phyloP scores from a whole-genome alignment of 164 flowering plant species.

The Magnolia sinica region DNA sequence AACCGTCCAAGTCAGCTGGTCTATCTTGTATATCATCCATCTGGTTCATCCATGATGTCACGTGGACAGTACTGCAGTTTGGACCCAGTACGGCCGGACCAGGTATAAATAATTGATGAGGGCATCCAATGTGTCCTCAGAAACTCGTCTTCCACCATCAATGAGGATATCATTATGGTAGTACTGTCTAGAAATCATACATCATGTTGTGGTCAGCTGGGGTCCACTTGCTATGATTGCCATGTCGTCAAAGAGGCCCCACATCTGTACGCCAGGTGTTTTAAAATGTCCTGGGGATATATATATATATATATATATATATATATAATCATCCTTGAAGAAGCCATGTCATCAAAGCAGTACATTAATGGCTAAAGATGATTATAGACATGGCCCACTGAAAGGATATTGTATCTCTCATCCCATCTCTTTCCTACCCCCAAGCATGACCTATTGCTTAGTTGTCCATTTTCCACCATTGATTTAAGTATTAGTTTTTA shows the following conservation, averaged over 20 bases:
- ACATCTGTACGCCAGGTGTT: too few relatives aligned
- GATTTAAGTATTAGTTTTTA: too few relatives aligned
- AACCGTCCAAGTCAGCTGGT: too few relatives aligned
- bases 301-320: too few relatives aligned
- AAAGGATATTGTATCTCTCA: background rate
- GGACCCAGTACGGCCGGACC: too few relatives aligned
- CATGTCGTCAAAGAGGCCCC: too few relatives aligned
- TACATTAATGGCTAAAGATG: background rate
- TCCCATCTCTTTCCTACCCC: background rate
- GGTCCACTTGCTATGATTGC: background rate
- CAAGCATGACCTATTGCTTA: background rate
- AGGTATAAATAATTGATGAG: too few relatives aligned
- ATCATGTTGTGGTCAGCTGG: background rate
- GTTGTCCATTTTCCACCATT: background rate
- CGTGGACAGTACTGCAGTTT: too few relatives aligned
- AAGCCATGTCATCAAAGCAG: background rate
- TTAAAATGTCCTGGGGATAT: too few relatives aligned
- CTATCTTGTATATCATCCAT: too few relatives aligned
- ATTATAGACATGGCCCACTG: background rate
- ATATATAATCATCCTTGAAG: background rate
- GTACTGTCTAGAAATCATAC: background rate
- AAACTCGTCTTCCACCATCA: background rate
- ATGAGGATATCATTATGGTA: background rate
- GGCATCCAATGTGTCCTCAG: too few relatives aligned
- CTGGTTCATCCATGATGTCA: too few relatives aligned